Evolutionary conservation across 805 yeast genomes (phyloP), one percentile per base, ranked within the genome.

Genomic region (Schwanniomyces vanrijiae): DNA sequence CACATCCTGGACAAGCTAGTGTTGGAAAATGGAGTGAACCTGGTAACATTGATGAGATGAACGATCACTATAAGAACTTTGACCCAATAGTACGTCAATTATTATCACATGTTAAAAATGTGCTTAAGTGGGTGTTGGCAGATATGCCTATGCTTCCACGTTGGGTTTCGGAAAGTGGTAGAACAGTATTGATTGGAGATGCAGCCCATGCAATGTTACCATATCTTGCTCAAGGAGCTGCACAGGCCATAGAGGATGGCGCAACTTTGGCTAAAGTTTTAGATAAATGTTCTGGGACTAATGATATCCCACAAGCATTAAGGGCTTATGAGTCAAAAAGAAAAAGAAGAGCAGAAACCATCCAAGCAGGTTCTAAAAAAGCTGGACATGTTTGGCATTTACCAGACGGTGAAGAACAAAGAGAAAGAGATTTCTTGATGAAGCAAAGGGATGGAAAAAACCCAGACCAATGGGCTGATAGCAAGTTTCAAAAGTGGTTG

Each of bases 121-220:
- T 62, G 16, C 50, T 51, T 29, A 59, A 63, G 47, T 63, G 68
- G 68, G 55, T 52, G 46, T 53, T 64, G 31, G 60, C 61, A 44
- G 55, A 53, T 44, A 47, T 61, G 14, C 40, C 45, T 13, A 66
- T 62, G 42, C 54, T 59, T 41, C 51, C 51, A 8, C 50, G 54
- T 13, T 65, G 69, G 69, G 53, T 53, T 31, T 63, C 62, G 47
- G 35, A 48, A n/a, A 50, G 55, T 4, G 66, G 63, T 2, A 58
- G 56, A 18, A 54, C 63, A 14, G 53, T 61, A 11, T 51, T 68
- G 29, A 53, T 68, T 38, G 73, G 73, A 1, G 73, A 68, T 45
- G 60, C 73, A 0, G 56, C 61, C 19, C 73, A 68, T 47, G 68
- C 71, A 9, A 68, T 66, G 46, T 59, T 68, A 22, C 69, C 69